These are phyloP conservation scores for Vitis labrusca DNA, from an alignment of 164 flowering plant genomes.

Conservation along the genomic window DNA sequence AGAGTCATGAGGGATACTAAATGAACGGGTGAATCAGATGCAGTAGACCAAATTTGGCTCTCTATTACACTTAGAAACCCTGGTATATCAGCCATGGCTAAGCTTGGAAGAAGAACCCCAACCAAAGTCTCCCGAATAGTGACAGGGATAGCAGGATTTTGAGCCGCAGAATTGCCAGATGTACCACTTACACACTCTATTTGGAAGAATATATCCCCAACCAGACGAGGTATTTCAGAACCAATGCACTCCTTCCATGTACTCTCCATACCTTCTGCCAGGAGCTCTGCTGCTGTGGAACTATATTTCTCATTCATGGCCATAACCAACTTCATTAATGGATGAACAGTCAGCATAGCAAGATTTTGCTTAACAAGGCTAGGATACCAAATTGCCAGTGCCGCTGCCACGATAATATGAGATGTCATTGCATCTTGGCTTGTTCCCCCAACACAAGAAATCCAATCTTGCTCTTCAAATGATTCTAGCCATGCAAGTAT, in stretches of 20 bases:
- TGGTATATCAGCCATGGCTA: constrained; percentile 82
- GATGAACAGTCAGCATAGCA: constrained; percentile 66
- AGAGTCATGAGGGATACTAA: constrained; percentile 75
- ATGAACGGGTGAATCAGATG: constrained; percentile 99
- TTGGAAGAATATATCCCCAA: constrained; percentile 87
- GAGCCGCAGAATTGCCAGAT: constrained; percentile 35
- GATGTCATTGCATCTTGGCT: constrained; percentile 98
- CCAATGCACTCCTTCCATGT: constrained; percentile 84
- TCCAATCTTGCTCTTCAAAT: constrained; percentile 91
- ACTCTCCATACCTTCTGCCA: constrained; percentile 95
- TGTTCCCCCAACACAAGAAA: constrained; percentile 94
- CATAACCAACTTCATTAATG: constrained; percentile 86
- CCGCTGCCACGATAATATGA: constrained; percentile 94
- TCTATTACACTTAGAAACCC: constrained; percentile 76
- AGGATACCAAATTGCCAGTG: constrained; percentile 92
- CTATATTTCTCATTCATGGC: constrained; percentile 89
- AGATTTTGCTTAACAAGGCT: constrained; percentile 81
- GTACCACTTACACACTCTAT: constrained; percentile 84
- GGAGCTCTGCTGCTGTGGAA: constrained; percentile 91
- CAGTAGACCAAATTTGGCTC: constrained; percentile 95
- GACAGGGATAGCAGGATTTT: constrained; percentile 37
- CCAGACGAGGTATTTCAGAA: constrained; percentile 75
- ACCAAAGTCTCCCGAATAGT: constrained; percentile 70
- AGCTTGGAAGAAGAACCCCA: constrained; percentile 90
- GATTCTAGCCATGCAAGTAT: constrained; percentile 85